A percentile compares a stretch with the other conserved stretches of the same genome.
Conservation (phyloP, 2,329 filamentous ascomycete genomes). For the Botrytis aclada region DNA sequence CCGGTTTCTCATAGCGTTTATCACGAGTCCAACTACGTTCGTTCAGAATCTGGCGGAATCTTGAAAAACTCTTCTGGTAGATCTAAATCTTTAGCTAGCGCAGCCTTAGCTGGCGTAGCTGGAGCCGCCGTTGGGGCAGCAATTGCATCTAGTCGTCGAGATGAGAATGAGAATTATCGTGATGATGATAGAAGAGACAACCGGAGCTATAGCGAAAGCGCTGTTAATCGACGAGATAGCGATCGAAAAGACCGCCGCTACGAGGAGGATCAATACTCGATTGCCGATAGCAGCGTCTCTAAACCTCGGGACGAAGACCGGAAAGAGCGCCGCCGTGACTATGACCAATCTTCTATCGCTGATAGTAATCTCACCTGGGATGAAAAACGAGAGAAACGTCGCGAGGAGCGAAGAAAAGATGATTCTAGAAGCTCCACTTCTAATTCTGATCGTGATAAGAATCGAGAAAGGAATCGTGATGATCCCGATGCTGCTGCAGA, state of each 20-base stretch:
- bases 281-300: constrained; percentile 29
- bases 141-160: constrained; percentile 41
- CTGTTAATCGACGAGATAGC: constrained; percentile 19
- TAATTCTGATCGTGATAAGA: constrained; percentile 29
- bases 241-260: constrained; percentile 27
- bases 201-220: constrained; percentile 24
- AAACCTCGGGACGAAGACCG: constrained; percentile 32
- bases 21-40: constrained; percentile 44
- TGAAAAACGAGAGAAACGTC: constrained; percentile 21
- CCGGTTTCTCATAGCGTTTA: constrained; percentile 71
- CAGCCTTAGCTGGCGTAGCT: constrained; percentile 48
- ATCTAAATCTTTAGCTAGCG: constrained; percentile 43
- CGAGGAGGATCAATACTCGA: constrained; percentile 29
- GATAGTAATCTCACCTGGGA: constrained; percentile 20
- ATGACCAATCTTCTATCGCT: constrained; percentile 17
- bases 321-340: constrained; percentile 17
- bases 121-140: constrained; percentile 50
- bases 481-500: constrained; percentile 34
- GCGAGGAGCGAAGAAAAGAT: constrained; percentile 29
- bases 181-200: constrained; percentile 25
- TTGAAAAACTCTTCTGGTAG: constrained; percentile 38
- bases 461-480: constrained; percentile 34
- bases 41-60: constrained; percentile 29
- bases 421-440: constrained; percentile 24
- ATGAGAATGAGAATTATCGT: constrained; percentile 31